Percentiles rank a stretch among this genome's conserved stretches.
Evolutionary conservation across 768 basidiomycete species (phyloP).

Genomic region (Suillus americanus): DNA sequence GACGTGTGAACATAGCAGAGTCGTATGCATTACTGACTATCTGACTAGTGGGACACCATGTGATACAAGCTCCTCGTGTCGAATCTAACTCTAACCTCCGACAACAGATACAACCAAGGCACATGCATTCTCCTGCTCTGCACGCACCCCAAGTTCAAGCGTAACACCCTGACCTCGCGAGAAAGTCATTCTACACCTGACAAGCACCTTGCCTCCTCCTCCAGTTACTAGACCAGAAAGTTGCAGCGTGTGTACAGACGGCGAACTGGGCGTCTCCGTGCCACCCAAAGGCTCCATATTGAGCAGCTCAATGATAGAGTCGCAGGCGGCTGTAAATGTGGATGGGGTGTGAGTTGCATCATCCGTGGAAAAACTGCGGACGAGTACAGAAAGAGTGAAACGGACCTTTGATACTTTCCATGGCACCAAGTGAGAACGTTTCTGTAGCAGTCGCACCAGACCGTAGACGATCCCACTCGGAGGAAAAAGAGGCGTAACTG

Average conservation of each 20-base stretch:
- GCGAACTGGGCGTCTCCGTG: slow-evolving; percentile 75
- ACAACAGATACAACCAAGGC: slow-evolving; percentile 90
- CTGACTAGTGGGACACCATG: slow-evolving; percentile 14
- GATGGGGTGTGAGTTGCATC: slow-evolving; percentile 7
- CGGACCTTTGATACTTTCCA: slow-evolving; percentile 93
- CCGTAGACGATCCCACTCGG: slow-evolving; percentile 94
- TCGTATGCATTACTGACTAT: not conserved
- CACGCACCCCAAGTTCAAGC: slow-evolving; percentile 86
- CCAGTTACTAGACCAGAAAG: slow-evolving; percentile 88
- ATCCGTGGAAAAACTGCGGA: slow-evolving; percentile 11
- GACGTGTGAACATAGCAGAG: slow-evolving; percentile 6
- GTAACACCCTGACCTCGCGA: slow-evolving; percentile 89
- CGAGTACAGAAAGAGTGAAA: slow-evolving; percentile 15
- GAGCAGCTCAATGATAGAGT: slow-evolving; percentile 93
- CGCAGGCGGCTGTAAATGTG: slow-evolving; percentile 77
- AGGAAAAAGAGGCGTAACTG: slow-evolving; percentile 87
- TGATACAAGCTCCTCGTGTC: slow-evolving; percentile 1
- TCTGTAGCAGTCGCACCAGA: slow-evolving; percentile 80
- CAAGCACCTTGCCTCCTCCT: slow-evolving; percentile 95
- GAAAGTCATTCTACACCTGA: slow-evolving; percentile 94
- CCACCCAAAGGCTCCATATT: slow-evolving; percentile 98
- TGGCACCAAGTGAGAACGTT: slow-evolving; percentile 88
- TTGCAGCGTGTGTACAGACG: slow-evolving; percentile 92
- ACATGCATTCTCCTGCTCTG: slow-evolving; percentile 86
- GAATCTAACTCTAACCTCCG: slow-evolving; percentile 46